Base-by-base conservation (phyloP, 1,284 basidiomycete genomes). In the Ceratobasidium sp. region DNA sequence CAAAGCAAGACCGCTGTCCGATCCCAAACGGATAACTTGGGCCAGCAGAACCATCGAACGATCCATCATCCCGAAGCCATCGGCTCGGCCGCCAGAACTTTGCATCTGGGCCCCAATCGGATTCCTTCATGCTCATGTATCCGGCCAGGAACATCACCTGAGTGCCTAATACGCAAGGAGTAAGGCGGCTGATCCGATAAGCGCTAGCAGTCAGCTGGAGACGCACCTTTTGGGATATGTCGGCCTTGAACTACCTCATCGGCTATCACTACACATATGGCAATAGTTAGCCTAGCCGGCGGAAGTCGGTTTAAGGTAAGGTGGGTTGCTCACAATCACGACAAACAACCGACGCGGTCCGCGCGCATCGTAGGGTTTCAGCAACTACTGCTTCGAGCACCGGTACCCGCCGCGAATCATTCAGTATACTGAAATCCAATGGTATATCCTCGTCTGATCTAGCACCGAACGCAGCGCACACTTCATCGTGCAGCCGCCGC, bases 1-100 rank as follows among this genome's bases (percentile, higher is more conserved):
- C 82, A 49, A 82, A 82, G 76, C 82, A 83, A 28, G 79, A 79
- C 28, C 82, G 60, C 69, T 81, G 81, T 49, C 82, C 82, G 3
- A 77, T n/a, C 5, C 80, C 80, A 77, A 82, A 83, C 4, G 82
- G 82, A 71, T 76, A 23, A 10, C 37, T 80, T 1, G 82, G 81
- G 8, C 82, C 81, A 4, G 80, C 79, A 63, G 78, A 79, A 20
- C 73, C 13, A 47, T 83, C 79, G 58, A 82, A 82, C 23, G 71
- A 42, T 1, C 82, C 82, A 20, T 82, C 77, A 0, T 53, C 64
- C 28, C 79, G 75, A 7, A 83, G 45, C 82, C 82, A 83, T 39
- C 82, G 58, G 15, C 80, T 80, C 8, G 82, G 82, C 1, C 53
- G 35, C 67, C 67, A 69, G n/a, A 17, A 8, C 23, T 45, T 58